Conservation (phyloP, 345 rosid genomes). For the Cardamine chenopodiifolia region DNA sequence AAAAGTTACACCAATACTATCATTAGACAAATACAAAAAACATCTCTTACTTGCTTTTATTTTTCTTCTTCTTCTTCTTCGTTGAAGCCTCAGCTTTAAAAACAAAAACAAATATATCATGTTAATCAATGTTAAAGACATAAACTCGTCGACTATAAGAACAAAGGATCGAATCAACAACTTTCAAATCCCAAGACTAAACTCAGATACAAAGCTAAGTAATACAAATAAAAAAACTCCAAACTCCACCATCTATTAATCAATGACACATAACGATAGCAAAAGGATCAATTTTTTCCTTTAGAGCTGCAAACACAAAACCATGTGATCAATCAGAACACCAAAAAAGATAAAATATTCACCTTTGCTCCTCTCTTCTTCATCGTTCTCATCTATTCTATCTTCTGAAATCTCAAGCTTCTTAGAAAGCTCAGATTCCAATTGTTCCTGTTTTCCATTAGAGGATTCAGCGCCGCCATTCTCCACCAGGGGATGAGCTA, state of each 20-base stretch:
- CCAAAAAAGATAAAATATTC: background rate
- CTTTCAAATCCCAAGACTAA: background rate
- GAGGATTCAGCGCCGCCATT: constrained; percentile 44
- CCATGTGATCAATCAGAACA: constrained; percentile 8
- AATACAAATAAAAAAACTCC: background rate
- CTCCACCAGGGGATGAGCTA: constrained; percentile 41
- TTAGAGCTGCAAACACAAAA: background rate
- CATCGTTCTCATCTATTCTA: constrained; percentile 51
- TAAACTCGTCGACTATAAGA: background rate
- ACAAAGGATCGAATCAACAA: background rate
- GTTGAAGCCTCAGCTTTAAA: constrained; percentile 59
- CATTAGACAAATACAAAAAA: background rate
- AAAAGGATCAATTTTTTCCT: background rate
- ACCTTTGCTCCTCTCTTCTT: constrained; percentile 65
- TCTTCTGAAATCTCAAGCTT: constrained; percentile 46
- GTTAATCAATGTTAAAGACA: constrained; percentile 5
- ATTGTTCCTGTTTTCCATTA: constrained; percentile 27
- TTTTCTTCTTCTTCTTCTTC: constrained; percentile 96
- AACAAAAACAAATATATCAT: background rate
- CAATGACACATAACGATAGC: constrained; percentile 8
- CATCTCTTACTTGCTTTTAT: constrained; percentile 83
- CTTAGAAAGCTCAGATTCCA: constrained; percentile 39
- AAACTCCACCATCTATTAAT: background rate
- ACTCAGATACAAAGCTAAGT: constrained; percentile 27
- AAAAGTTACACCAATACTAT: background rate